These are phyloP conservation scores for Blastobotrys elegans DNA, from an alignment of 1,139 yeast genomes.

Conservation along the genomic window DNA sequence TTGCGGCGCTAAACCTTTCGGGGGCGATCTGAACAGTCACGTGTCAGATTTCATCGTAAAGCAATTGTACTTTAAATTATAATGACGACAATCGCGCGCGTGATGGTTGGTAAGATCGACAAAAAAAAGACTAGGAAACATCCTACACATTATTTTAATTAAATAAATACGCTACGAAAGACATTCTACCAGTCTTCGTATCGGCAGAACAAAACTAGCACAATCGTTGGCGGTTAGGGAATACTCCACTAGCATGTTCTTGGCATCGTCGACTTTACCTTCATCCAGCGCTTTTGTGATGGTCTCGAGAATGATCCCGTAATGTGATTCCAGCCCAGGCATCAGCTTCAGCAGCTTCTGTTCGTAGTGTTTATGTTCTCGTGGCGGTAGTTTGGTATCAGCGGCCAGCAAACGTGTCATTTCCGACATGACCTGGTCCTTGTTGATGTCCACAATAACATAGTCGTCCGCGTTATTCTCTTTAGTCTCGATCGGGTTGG, in stretches of 20 bases:
- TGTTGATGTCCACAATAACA: conserved; percentile 18
- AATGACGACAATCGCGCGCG: not conserved
- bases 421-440: conserved; percentile 18
- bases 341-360: conserved; percentile 30
- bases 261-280: conserved; percentile 22
- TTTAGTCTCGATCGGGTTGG: not conserved
- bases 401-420: conserved; percentile 20
- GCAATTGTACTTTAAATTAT: too few relatives aligned
- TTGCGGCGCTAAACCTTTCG: too few relatives aligned
- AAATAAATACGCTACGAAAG: not conserved
- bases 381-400: conserved; percentile 31
- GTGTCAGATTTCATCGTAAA: too few relatives aligned
- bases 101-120: not conserved
- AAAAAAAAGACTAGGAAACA: too few relatives aligned
- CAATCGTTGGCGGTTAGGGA: conserved; percentile 43
- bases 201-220: conserved; percentile 2
- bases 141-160: not conserved
- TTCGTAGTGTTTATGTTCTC: conserved; percentile 40
- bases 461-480: conserved; percentile 4
- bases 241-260: conserved; percentile 38
- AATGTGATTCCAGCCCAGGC: conserved; percentile 25
- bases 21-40: too few relatives aligned
- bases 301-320: conserved; percentile 23
- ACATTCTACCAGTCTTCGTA: conserved; percentile 5
- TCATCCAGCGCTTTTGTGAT: conserved; percentile 12